phyloP scores from a whole-genome alignment of 208 protist genomes.

The Leishmania lainsoni region DNA sequence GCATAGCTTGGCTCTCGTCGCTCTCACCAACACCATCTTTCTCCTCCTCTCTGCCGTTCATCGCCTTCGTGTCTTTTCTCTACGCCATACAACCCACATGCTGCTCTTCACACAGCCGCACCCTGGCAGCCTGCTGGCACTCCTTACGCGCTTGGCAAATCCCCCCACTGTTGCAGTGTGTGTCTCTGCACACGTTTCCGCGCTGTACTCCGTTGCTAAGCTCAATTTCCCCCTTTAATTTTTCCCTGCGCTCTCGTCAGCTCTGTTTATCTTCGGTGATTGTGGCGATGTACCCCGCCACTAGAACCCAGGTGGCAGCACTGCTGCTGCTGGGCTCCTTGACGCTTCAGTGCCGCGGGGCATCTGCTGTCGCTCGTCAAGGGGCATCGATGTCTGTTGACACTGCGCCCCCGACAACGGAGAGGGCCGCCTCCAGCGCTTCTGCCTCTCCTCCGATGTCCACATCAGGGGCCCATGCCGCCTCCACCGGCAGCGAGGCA shows the following conservation, averaged over 20 bases:
- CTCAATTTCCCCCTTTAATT: background rate
- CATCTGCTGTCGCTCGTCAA: background rate
- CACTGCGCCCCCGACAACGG: background rate
- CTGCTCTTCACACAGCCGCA: background rate
- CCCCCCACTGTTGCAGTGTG: background rate
- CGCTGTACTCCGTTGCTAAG: background rate
- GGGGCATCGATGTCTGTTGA: background rate
- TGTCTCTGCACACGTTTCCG: background rate
- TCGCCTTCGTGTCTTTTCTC: background rate
- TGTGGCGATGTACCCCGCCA: background rate
- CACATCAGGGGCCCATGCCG: background rate
- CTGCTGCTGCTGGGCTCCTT: conserved; percentile 13
- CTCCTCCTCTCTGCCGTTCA: background rate
- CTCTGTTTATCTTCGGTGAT: background rate
- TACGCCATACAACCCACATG: background rate
- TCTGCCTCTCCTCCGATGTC: conserved; percentile 1
- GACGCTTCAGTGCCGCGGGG: conserved; percentile 9
- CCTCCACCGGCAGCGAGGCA: background rate
- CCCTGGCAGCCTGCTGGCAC: background rate
- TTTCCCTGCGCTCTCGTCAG: background rate
- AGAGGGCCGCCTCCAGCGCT: background rate
- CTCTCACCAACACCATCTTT: background rate
- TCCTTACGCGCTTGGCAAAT: background rate
- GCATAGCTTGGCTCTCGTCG: background rate
- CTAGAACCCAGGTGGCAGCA: background rate